Evolutionary conservation across 805 yeast species (phyloP).

Genomic region (Teunomyces barrocoloradensis): DNA sequence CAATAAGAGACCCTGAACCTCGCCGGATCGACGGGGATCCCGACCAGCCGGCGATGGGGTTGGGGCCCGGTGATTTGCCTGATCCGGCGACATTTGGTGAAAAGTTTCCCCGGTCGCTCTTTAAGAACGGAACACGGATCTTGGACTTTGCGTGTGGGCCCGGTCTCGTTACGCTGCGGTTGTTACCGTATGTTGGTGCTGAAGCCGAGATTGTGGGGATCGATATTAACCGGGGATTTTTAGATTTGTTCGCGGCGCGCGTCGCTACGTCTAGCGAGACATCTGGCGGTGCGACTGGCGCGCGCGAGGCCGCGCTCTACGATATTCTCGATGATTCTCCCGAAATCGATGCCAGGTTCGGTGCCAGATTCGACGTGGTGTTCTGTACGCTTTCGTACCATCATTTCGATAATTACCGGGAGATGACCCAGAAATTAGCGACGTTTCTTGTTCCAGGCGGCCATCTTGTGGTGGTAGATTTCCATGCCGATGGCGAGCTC

Average conservation of each 20-base stretch:
- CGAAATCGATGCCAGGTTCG: constrained; percentile 15
- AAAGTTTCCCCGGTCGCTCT: constrained; percentile 11
- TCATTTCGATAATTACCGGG: constrained; percentile 32
- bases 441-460: constrained; percentile 35
- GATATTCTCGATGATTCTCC: constrained; percentile 24
- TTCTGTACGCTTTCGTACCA: constrained; percentile 39
- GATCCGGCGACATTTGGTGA: constrained; percentile 7
- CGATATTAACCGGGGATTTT: constrained; percentile 31
- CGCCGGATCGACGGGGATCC: constrained; percentile 15
- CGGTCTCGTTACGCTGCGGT: constrained; percentile 32
- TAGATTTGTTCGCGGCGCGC: constrained; percentile 13
- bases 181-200: constrained; percentile 25
- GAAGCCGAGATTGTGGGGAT: constrained; percentile 29
- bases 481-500: constrained; percentile 29
- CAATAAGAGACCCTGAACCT: constrained; percentile 12
- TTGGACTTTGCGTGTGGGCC: constrained; percentile 47
- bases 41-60: constrained; percentile 9
- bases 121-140: constrained; percentile 21
- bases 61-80: constrained; percentile 11
- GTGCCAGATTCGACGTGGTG: constrained; percentile 29
- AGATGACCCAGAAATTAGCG: constrained; percentile 28
- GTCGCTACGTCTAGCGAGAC: constrained; percentile 5
- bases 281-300: neutral
- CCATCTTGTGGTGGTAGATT: constrained; percentile 34
- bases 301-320: constrained; percentile 12